Conservation (phyloP, 2,329 filamentous ascomycete species). For the Aphanocladium album region DNA sequence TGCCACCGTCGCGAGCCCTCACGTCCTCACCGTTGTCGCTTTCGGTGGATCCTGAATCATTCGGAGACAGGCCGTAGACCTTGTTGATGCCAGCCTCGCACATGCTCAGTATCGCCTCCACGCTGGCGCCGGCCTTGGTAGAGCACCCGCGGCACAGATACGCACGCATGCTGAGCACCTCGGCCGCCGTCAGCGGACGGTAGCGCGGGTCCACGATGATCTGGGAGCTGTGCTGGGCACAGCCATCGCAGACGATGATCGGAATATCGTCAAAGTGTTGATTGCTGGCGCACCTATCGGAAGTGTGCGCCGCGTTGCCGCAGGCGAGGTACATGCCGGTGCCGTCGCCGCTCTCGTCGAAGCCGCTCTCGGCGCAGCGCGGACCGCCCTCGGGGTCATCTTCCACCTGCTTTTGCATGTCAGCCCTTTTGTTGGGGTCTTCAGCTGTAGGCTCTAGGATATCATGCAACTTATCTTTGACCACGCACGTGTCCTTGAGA, state of each 20-base stretch:
- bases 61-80: slow-evolving; percentile 18
- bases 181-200: slow-evolving; percentile 15
- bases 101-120: slow-evolving; percentile 7
- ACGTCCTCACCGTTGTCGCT: not conserved
- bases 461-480: not conserved
- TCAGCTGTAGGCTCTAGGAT: not conserved
- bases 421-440: not conserved
- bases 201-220: slow-evolving; percentile 16
- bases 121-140: slow-evolving; percentile 1
- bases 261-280: not conserved
- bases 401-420: not conserved
- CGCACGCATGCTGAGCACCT: slow-evolving; percentile 30
- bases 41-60: not conserved
- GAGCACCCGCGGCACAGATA: slow-evolving; percentile 32
- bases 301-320: not conserved
- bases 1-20: not conserved
- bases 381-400: too few species aligned
- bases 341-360: not conserved
- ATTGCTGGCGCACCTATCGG: not conserved
- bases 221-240: slow-evolving; percentile 19
- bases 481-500: not conserved
- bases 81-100: slow-evolving; percentile 15
- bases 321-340: not conserved
- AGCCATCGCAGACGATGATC: slow-evolving; percentile 21
- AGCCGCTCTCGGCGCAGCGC: not conserved